phyloP scores from a whole-genome alignment of 768 basidiomycete genomes.

The Termitomyces sp. region DNA sequence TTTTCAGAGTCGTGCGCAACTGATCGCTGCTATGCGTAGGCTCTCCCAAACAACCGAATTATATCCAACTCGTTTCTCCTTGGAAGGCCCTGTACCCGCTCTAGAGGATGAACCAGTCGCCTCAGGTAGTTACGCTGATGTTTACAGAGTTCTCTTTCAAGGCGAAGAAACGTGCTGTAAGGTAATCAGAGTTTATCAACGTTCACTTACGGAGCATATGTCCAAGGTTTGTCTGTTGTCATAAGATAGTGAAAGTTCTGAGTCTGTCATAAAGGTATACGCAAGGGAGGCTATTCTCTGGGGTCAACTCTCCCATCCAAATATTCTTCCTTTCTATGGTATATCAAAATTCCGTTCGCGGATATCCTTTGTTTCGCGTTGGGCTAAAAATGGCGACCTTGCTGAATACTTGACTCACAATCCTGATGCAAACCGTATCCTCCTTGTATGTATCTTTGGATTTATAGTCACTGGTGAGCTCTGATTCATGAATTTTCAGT shows the following conservation, averaged over 20 bases:
- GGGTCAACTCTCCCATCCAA: constrained; percentile 17
- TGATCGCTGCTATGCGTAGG: constrained; percentile 7
- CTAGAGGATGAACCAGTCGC: background rate
- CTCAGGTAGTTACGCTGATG: background rate
- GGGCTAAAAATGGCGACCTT: constrained; percentile 17
- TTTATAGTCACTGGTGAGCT: background rate
- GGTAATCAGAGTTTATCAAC: background rate
- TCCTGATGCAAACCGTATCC: constrained; percentile 17
- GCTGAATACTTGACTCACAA: constrained; percentile 20
- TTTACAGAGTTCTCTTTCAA: background rate
- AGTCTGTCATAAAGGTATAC: background rate
- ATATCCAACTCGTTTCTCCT: background rate
- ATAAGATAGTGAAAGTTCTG: background rate
- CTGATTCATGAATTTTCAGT: background rate
- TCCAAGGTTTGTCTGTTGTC: background rate
- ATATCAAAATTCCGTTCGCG: constrained; percentile 17
- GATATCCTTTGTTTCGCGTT: constrained; percentile 27
- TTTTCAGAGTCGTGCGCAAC: background rate
- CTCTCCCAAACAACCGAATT: background rate
- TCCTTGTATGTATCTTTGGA: constrained; percentile 22
- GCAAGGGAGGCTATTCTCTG: constrained; percentile 16
- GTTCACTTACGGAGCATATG: background rate
- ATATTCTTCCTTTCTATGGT: constrained; percentile 25
- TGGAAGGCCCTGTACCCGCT: background rate
- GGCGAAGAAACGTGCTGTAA: constrained; percentile 4